Percentiles rank a stretch among this genome's conserved stretches.
These are phyloP conservation scores for Colletotrichum echinochloae DNA, from an alignment of 2,329 filamentous ascomycete species.

Conservation along the genomic window DNA sequence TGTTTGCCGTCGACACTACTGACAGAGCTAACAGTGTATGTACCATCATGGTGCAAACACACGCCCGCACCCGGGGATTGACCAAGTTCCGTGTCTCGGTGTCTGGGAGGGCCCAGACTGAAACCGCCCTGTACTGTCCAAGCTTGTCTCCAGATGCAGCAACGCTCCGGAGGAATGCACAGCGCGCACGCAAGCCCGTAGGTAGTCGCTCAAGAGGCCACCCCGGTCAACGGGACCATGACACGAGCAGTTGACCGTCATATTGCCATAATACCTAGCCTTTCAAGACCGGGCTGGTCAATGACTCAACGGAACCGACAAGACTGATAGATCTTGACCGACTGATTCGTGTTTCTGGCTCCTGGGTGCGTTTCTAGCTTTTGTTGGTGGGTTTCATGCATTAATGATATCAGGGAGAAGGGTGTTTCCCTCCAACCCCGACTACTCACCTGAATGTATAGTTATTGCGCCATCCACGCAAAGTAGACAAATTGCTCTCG, in stretches of 20 bases:
- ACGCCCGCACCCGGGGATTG: background rate
- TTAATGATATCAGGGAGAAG: conserved; percentile 36
- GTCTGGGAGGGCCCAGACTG: conserved; percentile 28
- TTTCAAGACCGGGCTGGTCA: background rate
- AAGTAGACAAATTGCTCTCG: conserved; percentile 16
- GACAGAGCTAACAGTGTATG: background rate
- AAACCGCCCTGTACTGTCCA: conserved; percentile 29
- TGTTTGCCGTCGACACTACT: conserved; percentile 5
- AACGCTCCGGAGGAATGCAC: conserved; percentile 14
- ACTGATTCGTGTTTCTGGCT: conserved; percentile 37
- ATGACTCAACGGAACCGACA: conserved; percentile 31
- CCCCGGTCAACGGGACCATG: conserved; percentile 36
- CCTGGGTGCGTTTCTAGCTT: conserved; percentile 23
- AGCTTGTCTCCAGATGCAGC: conserved; percentile 36
- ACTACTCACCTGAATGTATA: background rate
- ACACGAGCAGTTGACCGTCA: conserved; percentile 30
- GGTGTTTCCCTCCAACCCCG: conserved; percentile 30
- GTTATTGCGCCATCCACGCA: conserved; percentile 10
- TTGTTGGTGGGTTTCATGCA: conserved; percentile 38
- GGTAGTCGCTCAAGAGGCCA: conserved; percentile 25
- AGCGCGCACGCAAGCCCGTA: conserved; percentile 19
- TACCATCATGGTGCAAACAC: background rate
- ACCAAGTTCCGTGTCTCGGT: conserved; percentile 21
- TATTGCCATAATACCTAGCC: conserved; percentile 20
- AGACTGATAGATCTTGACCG: conserved; percentile 17